Evolutionary conservation across 371 early-diverging fungal genomes (phyloP), one percentile per base, ranked within the genome.

Genomic region (Capniomyces stellatus): DNA sequence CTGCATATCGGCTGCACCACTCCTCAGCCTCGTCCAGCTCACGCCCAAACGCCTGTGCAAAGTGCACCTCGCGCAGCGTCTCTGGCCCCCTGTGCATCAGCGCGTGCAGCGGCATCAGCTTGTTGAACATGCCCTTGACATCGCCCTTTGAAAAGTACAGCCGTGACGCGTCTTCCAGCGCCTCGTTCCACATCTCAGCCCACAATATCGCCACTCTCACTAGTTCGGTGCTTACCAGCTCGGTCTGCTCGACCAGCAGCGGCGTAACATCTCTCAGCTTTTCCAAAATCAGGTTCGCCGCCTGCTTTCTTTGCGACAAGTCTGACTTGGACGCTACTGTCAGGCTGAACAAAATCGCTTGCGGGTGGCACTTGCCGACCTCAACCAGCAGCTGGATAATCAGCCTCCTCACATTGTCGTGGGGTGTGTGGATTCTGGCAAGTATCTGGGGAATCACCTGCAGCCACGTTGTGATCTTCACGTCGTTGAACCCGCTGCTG

Each of bases 181-280:
- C 92, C 59, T 96, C 92, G 52, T 85, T 84, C 97, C 98, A 98
- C 89, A 91, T 84, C 71, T 98, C 98, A 52, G 91, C 89, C 89
- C 93, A 92, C 31, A 94, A 62, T 52, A 95, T 87, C 18, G 98
- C 92, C 15, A 93, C 91, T 24, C 97, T 84, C 58, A 96, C 93
- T 18, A 98, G 81, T 56, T 98, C 98, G 60, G 91, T 86, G 64
- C 90, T 87, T 39, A 98, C 96, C 46, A 96, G 69, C 24, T 92
- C 67, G 1, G 94, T 93, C 71, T 84, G 92, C 54, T 92, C 92
- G 3, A 98, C 94, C 28, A 98, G 71, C 6, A 68, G 62, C 4
- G 89, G 77, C 53, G 81, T 78, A 62, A 90, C 84, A 41, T 81
- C 71, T 10, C 87, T 69, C 81, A 98, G 86, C 60, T 89, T 89